Base-by-base conservation (phyloP, 768 basidiomycete species). In the Russula sp. region DNA sequence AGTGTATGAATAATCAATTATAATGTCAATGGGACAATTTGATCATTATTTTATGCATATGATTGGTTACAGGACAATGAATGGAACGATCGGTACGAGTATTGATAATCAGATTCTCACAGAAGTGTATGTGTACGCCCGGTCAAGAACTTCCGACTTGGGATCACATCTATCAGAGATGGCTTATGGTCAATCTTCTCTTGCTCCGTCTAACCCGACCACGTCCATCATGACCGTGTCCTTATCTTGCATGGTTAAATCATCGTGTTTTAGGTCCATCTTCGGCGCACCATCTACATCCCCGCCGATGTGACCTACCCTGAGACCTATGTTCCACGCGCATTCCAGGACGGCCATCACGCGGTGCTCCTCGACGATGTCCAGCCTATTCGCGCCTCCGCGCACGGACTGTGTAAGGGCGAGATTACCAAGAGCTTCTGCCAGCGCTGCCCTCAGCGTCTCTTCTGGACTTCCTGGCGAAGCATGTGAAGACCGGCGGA, bases 321-420 rank as follows among this genome's bases (percentile, higher is more conserved):
- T 36, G 29, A 57, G 56, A 13, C 61, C 61, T 32, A 62, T 34
- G 32, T 50, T 52, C 61, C 61, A 62, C 9, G 61, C 61, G 2
- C 61, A 56, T 47, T 62, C 61, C 11, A 62, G 46, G 18, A 63
- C 45, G 25, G 18, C 57, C 46, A 63, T 53, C 39, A 63, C 52
- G 13, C 52, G 46, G 11, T 49, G 32, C 13, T 55, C 58, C 57
- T 63, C 57, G 3, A 63, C 58, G 2, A 42, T 9, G n/a, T 63
- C 57, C 36, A 63, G 46, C 47, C 58, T 41, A 7, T 25, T 59
- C 51, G 9, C 25, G 11, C 45, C 61, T 18, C 54, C 52, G 6
- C 32, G 51, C 8, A 22, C 32, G 11, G 62, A 48, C 41, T 46
- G 52, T 13, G 62, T 45, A 34, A 59, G 58, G n/a, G 58, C 52